Base-by-base conservation (phyloP, 495 filamentous ascomycete species). In the Trichoderma reesei region DNA sequence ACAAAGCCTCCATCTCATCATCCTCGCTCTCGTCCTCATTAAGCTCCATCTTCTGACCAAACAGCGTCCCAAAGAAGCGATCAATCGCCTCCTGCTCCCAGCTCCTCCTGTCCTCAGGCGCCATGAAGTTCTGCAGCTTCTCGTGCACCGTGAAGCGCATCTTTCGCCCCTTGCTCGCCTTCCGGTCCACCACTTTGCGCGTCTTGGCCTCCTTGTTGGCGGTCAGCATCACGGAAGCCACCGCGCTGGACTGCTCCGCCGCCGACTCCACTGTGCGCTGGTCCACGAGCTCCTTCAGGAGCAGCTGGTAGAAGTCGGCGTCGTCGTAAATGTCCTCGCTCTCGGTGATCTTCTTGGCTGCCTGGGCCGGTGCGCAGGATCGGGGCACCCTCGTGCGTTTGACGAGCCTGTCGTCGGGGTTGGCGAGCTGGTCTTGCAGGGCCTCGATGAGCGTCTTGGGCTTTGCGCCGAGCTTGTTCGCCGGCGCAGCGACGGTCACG, bases 121-220 rank as follows among this genome's bases (percentile, higher is more conserved):
- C 92, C 92, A 97, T 96, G 72, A 98, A 98, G 76, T 97, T 97
- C 78, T 94, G 90, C 66, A 98, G 74, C 75, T 96, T 98, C 78
- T 98, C 92, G 69, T 98, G 93, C 18, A 98, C 91, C 59, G 88
- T 90, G 75, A 89, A 98, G 54, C 88, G 79, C 84, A 98, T 83
- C 76, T 96, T 98, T 61, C 94, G 79, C 5, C 94, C 94, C 77
- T 98, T 98, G 69, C 91, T 96, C 11, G 95, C 95, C 68, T 91
- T 93, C 16, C 91, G 91, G 76, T 98, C 94, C 18, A 98, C 87
- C 41, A 85, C 80, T 67, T 90, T 89, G 75, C 88, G 87, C 20
- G 85, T 85, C 73, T 92, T 94, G 60, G 88, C 89, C 68, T 92
- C 90, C 73, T 86, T 88, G 72, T 86, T 86, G 59, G 89, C 90